Evolutionary conservation across 176 grass and related monocot genomes (phyloP).

Genomic region (Carex littledalei): DNA sequence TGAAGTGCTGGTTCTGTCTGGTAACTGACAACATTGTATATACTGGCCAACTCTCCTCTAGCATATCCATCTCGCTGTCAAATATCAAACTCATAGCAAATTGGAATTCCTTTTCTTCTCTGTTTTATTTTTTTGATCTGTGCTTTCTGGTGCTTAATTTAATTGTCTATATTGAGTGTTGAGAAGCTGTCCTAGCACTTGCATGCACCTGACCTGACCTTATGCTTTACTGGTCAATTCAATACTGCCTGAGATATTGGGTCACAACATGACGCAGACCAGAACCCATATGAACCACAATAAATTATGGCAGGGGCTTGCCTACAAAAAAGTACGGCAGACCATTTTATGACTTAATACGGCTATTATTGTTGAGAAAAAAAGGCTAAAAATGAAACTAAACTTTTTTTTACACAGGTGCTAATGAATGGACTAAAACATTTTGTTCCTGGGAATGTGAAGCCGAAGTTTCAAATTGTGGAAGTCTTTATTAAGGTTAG

Average conservation of each 20-base stretch:
- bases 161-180: not conserved
- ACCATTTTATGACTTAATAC: not conserved
- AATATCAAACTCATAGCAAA: not conserved
- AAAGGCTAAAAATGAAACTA: conserved; percentile 13
- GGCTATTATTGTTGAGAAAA: not conserved
- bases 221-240: not conserved
- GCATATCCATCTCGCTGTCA: not conserved
- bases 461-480: conserved; percentile 83
- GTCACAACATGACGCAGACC: not conserved
- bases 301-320: not conserved
- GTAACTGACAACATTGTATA: conserved; percentile 8
- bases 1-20: not conserved
- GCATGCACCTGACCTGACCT: not conserved
- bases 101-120: not conserved
- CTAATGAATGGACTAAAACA: conserved; percentile 92
- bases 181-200: not conserved
- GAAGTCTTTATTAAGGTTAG: conserved; percentile 88
- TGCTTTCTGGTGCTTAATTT: not conserved
- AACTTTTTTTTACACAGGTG: conserved; percentile 54
- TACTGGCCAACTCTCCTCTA: not conserved
- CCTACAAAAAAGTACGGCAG: not conserved
- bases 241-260: not conserved
- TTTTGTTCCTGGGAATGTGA: conserved; percentile 80
- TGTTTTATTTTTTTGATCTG: not conserved
- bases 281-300: not conserved